Percentiles rank a stretch among this genome's conserved stretches.
Conservation (phyloP, 805 yeast genomes). For the Wickerhamomyces bisporus region DNA sequence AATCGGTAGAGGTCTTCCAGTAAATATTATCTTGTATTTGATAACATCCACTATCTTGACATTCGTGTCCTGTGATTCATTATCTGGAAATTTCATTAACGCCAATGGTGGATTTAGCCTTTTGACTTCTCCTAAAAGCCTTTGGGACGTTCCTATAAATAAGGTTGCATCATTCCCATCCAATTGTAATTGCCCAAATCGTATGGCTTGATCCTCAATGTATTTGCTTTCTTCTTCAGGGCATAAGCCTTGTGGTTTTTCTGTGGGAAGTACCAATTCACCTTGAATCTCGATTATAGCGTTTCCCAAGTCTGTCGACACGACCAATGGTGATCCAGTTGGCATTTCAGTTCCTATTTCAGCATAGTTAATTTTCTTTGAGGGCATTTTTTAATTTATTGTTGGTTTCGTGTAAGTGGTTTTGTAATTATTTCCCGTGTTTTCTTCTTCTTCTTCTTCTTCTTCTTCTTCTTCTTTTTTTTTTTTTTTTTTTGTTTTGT, state of each 20-base stretch:
- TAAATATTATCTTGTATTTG: constrained; percentile 53
- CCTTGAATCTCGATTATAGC: constrained; percentile 71
- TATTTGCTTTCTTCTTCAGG: constrained; percentile 32
- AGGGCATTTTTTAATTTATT: constrained; percentile 15
- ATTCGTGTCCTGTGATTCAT: too few relatives aligned
- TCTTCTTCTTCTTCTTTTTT: too few relatives aligned
- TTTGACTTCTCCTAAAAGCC: constrained; percentile 58
- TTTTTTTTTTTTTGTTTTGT: too few relatives aligned
- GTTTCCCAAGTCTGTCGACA: constrained; percentile 54
- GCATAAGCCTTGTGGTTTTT: constrained; percentile 27
- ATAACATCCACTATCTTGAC: constrained; percentile 58
- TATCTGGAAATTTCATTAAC: constrained; percentile 48
- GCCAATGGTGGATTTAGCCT: constrained; percentile 63
- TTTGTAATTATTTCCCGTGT: too few relatives aligned
- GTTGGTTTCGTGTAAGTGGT: too few relatives aligned
- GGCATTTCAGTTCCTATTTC: neutral
- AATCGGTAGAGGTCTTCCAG: constrained; percentile 69
- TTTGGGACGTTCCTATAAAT: constrained; percentile 63
- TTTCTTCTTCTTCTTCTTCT: too few relatives aligned
- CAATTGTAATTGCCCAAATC: constrained; percentile 44
- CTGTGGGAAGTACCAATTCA: constrained; percentile 48
- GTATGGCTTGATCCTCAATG: constrained; percentile 40
- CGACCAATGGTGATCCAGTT: constrained; percentile 7
- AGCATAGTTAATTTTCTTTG: constrained; percentile 9
- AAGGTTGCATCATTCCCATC: constrained; percentile 48